These are phyloP conservation scores for Magnusiomyces tetraspermus DNA, from an alignment of 1,139 yeast genomes.

Conservation along the genomic window DNA sequence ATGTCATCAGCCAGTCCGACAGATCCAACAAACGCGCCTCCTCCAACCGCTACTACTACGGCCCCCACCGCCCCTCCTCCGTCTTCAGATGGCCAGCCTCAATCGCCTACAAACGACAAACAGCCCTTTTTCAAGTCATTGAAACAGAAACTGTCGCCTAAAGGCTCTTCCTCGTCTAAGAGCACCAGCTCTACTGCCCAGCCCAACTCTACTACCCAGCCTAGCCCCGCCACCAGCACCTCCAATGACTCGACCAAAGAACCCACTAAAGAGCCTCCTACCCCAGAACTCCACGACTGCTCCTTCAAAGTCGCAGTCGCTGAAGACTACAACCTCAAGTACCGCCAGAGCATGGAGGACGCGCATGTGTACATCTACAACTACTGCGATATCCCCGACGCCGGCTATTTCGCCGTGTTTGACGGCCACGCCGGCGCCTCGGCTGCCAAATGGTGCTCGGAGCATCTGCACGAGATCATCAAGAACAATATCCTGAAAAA, in stretches of 20 bases:
- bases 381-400: constrained; percentile 77
- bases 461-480: constrained; percentile 62
- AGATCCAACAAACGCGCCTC: no score
- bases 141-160: constrained; percentile 8
- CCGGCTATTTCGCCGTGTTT: constrained; percentile 93
- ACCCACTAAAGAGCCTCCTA: constrained; percentile 6
- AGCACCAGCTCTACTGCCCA: neutral
- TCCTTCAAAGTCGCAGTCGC: constrained; percentile 64
- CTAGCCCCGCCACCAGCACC: constrained; percentile 8
- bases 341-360: constrained; percentile 90
- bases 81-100: no score
- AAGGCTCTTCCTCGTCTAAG: neutral
- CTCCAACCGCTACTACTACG: no score
- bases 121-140: constrained; percentile 5
- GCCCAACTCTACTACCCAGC: neutral
- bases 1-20: no score
- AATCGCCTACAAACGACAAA: no score
- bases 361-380: constrained; percentile 91
- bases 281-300: constrained; percentile 17
- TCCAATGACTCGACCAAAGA: constrained; percentile 16
- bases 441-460: constrained; percentile 94
- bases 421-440: constrained; percentile 98
- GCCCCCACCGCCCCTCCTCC: no score
- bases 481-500: constrained; percentile 40
- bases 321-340: constrained; percentile 73